Evolutionary conservation across 352 stramenopile species (phyloP), one percentile per base, ranked within the genome.

Genomic region (Plasmopara muralis): DNA sequence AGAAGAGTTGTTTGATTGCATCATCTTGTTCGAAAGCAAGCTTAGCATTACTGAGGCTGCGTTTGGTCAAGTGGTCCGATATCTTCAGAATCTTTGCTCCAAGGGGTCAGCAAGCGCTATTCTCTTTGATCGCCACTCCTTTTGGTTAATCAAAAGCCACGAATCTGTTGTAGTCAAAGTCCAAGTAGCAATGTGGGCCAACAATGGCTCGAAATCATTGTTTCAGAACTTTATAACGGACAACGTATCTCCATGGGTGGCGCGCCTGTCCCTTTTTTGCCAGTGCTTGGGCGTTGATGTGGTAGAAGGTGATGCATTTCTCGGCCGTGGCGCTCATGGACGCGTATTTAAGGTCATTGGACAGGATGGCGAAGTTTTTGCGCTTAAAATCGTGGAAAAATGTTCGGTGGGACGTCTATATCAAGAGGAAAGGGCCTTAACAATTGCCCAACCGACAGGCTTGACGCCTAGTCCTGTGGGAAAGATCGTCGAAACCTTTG

Each of bases 401-500:
- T 35, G 42, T 18, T 47, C 13, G 2, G 25, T 33, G 4, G 13
- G 25, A 35, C 25, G 18, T 47, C 42, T 47, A 53, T 61, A 54
- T 55, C 45, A 48, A 57, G 62, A 71, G 47, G 37, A 54, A 28
- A 43, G 28, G 34, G 50, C 50, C 40, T 51, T 68, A 43, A 50
- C 12, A 25, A 46, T 28, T 33, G 58, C 54, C 47, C 44, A 65
- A 40, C 43, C 56, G 10, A 66, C 57, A 61, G 49, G 49, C 47
- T 63, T 66, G 44, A 66, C 62, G 57, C 41, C 45, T 61, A 43
- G 31, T 56, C 43, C 31, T 47, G 53, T 57, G 50, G 31, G 38
- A 55, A 54, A 50, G 10, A 13, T 48, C 51, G 42, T 63, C 10
- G 54, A 65, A 53, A 61, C 30, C 55, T 25, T 35, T 60, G 58